phyloP scores from a whole-genome alignment of 768 basidiomycete species.

The Agrocybe praecox region DNA sequence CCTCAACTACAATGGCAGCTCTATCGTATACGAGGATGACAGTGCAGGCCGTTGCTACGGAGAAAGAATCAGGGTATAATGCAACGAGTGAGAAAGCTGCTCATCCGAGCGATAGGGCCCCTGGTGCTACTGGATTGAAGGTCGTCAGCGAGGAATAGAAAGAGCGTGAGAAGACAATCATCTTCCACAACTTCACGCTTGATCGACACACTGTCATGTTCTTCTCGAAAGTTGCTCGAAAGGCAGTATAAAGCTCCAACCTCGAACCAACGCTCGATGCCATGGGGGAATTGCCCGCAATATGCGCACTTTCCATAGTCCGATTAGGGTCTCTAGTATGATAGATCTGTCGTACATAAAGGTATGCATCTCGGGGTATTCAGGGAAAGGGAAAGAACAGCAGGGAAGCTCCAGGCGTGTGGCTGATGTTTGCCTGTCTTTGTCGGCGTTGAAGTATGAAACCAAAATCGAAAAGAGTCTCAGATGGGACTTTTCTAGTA shows the following conservation, averaged over 20 bases:
- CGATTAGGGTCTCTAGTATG: too few species aligned
- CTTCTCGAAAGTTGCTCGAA: constrained; percentile 20
- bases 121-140: constrained; percentile 36
- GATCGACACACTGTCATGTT: constrained; percentile 35
- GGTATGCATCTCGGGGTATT: too few species aligned
- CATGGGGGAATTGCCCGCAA: constrained; percentile 1
- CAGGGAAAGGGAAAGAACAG: too few species aligned
- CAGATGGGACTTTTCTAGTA: too few species aligned
- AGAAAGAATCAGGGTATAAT: constrained; percentile 18
- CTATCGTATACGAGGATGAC: constrained; percentile 29
- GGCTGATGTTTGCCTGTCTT: too few species aligned
- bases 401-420: too few species aligned
- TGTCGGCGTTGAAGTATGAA: too few species aligned
- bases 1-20: constrained; percentile 54
- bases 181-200: constrained; percentile 30
- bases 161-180: not conserved
- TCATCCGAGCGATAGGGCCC: constrained; percentile 48
- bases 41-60: constrained; percentile 34
- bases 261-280: not conserved
- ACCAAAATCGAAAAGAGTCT: too few species aligned
- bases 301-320: too few species aligned
- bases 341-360: too few species aligned
- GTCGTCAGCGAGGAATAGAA: constrained; percentile 5
- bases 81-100: constrained; percentile 24
- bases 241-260: too few species aligned